phyloP scores from a whole-genome alignment of 306 rosid species.

The Alnus glutinosa region DNA sequence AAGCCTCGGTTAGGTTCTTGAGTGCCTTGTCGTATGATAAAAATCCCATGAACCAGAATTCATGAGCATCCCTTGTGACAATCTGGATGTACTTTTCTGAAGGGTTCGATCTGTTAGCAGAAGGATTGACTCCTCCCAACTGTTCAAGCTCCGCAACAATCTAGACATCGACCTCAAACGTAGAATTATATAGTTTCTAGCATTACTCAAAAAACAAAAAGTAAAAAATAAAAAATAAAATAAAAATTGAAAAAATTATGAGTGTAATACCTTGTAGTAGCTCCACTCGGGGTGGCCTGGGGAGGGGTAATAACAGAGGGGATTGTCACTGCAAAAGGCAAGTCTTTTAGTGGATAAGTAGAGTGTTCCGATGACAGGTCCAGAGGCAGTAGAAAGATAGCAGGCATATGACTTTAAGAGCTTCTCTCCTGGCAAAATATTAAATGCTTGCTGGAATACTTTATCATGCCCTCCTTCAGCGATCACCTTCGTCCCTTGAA shows the following conservation, averaged over 20 bases:
- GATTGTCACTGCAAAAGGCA: conserved; percentile 77
- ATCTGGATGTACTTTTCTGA: conserved; percentile 51
- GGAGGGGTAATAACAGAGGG: conserved; percentile 46
- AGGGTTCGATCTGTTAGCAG: conserved; percentile 52
- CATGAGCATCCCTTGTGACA: conserved; percentile 59
- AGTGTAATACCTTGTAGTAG: conserved; percentile 58
- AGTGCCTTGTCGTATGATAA: conserved; percentile 69
- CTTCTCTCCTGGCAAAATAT: conserved; percentile 55
- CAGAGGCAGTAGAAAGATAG: conserved; percentile 57
- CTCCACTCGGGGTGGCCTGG: conserved; percentile 42
- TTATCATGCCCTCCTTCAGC: conserved; percentile 64
- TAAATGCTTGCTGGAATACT: conserved; percentile 59
- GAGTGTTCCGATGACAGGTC: conserved; percentile 67
- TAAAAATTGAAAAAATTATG: no score
- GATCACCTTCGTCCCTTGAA: conserved; percentile 60
- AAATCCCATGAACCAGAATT: conserved; percentile 78
- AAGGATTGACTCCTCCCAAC: conserved; percentile 49
- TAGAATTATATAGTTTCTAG: no score
- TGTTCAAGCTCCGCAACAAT: conserved; percentile 56
- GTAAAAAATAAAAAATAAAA: neutral
- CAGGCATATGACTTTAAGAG: conserved; percentile 61
- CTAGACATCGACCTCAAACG: conserved; percentile 29
- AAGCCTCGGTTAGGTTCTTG: conserved; percentile 47
- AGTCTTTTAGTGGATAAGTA: conserved; percentile 60
- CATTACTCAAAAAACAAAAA: neutral